Base-by-base conservation (phyloP, 2,329 filamentous ascomycete species). In the Trematosphaeria pertusa region DNA sequence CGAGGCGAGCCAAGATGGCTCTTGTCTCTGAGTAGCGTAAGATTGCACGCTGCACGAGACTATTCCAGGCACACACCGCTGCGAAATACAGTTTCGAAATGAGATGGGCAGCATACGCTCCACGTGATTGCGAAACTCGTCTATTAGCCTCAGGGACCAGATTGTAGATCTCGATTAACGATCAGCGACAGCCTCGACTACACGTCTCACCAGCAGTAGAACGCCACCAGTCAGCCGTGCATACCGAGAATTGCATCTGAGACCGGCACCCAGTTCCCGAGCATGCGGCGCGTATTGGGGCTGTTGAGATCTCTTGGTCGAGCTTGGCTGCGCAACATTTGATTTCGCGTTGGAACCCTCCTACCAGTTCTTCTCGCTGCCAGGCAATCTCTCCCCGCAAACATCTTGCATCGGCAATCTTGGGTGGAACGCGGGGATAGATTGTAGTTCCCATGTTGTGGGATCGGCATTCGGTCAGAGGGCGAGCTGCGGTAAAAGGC, bases 371-470 rank as follows among this genome's bases (percentile, higher is more conserved):
- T 41, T 19, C 28, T 11, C 34, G 4, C 37, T 50, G 37, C 39
- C 37, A 24, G 32, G 20, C 41, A 59, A 59, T 59, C 10, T 58
- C 51, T 10, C 54, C 56, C 56, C 54, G 51, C 49, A 54, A 56
- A 50, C n/a, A 50, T 51, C 49, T 43, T 52, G 54, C 49, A 59
- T 52, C 28, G 43, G 34, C 40, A 33, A 42, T 50, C 37, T 42
- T 5, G 35, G 24, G 8, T 28, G 24, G 24, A 48, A 38, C 33
- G 42, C 43, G 42, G 43, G 35, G 43, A 50, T 42, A 48, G 19
- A 47, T 47, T 43, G 19, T n/a, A 14, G n/a, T 17, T 34, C 30
- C 36, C 37, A 33, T 21, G 21, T 42, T 33, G 30, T n/a, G 20
- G 14, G 44, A 50, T 47, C 46, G 40, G 31, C 34, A 48, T 35